Base-by-base conservation (phyloP, 768 basidiomycete species). In the Candolleomyces aberdarensis region DNA sequence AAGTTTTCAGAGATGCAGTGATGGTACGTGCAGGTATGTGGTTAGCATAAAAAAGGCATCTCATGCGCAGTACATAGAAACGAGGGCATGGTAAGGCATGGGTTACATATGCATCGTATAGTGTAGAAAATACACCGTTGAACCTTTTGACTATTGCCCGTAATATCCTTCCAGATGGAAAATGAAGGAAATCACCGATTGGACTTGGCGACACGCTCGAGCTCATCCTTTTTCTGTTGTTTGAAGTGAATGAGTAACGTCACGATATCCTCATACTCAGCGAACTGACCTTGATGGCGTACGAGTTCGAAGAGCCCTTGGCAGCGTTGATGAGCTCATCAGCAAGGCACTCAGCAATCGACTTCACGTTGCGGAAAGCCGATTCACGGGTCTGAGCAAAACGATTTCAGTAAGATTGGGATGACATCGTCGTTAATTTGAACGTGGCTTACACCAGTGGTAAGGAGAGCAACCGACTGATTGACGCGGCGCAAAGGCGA, bases 311-410 rank as follows among this genome's bases (percentile, higher is more conserved):
- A 54, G 97, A 98, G 65, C 97, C 97, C 83, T 99, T 98, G 66
- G 96, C 97, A 57, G 97, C 97, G 77, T 99, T 99, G 85, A 98
- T 98, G 72, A 98, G 90, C 78, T 99, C 97, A 75, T 98, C 97
- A 62, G 97, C 96, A 57, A 98, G 85, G 80, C 96, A 98, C 81
- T 98, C 96, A 63, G 97, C 95, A 69, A 99, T 91, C 63, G 95
- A 97, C 80, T 99, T 99, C 71, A 98, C 93, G 81, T 99, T 99
- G 79, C 97, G 94, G 94, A 99, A 99, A 57, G 97, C 95, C 50
- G 96, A 98, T 80, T 99, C 97, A 73, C 97, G 97, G 65, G 96
- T 97, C 94, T 97, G 67, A 29, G 62, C 20, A 59, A 50, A 51
- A 40, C 5, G 20, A 36, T 13, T 40, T 40, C 49, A 41, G 14